Evolutionary conservation across 768 basidiomycete genomes (phyloP).

Genomic region (Phylloporus sp.): DNA sequence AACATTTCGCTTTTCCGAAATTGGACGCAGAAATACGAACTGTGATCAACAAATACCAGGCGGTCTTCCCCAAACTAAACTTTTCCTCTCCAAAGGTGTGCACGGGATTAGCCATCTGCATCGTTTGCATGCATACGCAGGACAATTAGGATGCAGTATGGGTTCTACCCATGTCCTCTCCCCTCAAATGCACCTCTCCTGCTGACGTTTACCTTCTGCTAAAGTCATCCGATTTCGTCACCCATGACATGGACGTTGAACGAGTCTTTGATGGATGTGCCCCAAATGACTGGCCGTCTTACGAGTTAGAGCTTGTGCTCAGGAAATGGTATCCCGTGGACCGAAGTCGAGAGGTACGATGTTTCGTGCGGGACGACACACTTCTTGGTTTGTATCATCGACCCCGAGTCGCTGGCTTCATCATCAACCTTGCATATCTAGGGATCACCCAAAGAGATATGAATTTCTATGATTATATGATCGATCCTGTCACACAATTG

Average conservation of each 20-base stretch:
- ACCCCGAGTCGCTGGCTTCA: neutral
- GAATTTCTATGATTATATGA: conserved; percentile 85
- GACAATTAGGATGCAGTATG: conserved; percentile 79
- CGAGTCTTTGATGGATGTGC: conserved; percentile 65
- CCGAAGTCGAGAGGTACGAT: conserved; percentile 78
- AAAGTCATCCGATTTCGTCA: conserved; percentile 88
- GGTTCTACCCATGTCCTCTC: conserved; percentile 79
- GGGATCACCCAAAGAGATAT: conserved; percentile 84
- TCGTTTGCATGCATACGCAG: neutral
- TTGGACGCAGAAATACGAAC: conserved; percentile 69
- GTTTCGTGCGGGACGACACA: conserved; percentile 73
- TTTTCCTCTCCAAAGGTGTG: conserved; percentile 89
- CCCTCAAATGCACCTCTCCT: conserved; percentile 81
- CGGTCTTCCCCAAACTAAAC: conserved; percentile 94
- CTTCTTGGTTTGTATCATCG: conserved; percentile 56
- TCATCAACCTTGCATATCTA: conserved; percentile 26
- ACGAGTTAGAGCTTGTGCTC: conserved; percentile 78
- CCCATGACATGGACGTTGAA: conserved; percentile 63
- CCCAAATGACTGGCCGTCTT: conserved; percentile 25
- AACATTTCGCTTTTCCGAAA: conserved; percentile 68
- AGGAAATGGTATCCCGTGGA: conserved; percentile 89
- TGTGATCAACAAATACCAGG: conserved; percentile 63
- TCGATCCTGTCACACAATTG: conserved; percentile 48
- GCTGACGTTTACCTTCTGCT: conserved; percentile 88
- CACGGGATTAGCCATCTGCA: neutral